phyloP scores from a whole-genome alignment of 2,329 filamentous ascomycete genomes.

The Sclerotinia subarctica region DNA sequence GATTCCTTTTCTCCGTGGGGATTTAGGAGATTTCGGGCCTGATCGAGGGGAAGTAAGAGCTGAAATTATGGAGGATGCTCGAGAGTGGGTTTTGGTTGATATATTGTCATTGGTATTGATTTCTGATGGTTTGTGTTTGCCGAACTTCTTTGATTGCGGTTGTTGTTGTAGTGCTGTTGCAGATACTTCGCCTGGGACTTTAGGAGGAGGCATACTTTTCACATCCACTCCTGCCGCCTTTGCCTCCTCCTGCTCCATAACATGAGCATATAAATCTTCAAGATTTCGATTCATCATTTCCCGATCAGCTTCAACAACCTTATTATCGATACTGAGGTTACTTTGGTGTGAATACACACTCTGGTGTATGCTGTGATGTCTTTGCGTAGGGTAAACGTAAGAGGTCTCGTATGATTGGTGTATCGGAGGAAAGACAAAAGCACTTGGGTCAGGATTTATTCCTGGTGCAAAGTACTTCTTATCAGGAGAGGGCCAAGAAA shows the following conservation, averaged over 20 bases:
- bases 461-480: slow-evolving; percentile 24
- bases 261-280: slow-evolving; percentile 85
- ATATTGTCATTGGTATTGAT: slow-evolving; percentile 43
- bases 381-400: slow-evolving; percentile 48
- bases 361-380: slow-evolving; percentile 22
- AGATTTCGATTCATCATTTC: slow-evolving; percentile 76
- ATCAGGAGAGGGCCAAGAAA: slow-evolving; percentile 50
- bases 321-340: slow-evolving; percentile 62
- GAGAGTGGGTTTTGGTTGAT: slow-evolving; percentile 48
- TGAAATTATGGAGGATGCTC: slow-evolving; percentile 57
- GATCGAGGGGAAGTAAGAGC: slow-evolving; percentile 50
- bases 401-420: slow-evolving; percentile 36
- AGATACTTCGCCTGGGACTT: slow-evolving; percentile 31
- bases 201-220: slow-evolving; percentile 42
- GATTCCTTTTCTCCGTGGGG: slow-evolving; percentile 43
- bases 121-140: slow-evolving; percentile 46
- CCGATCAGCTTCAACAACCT: slow-evolving; percentile 70
- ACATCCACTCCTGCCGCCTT: slow-evolving; percentile 55
- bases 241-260: slow-evolving; percentile 81
- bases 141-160: slow-evolving; percentile 44
- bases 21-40: not conserved
- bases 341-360: slow-evolving; percentile 19
- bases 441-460: slow-evolving; percentile 12
- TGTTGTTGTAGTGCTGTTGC: slow-evolving; percentile 34
- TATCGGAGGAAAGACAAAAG: slow-evolving; percentile 16